These are phyloP conservation scores for Candida glucosophila DNA, from an alignment of 1,139 yeast genomes.

Conservation along the genomic window DNA sequence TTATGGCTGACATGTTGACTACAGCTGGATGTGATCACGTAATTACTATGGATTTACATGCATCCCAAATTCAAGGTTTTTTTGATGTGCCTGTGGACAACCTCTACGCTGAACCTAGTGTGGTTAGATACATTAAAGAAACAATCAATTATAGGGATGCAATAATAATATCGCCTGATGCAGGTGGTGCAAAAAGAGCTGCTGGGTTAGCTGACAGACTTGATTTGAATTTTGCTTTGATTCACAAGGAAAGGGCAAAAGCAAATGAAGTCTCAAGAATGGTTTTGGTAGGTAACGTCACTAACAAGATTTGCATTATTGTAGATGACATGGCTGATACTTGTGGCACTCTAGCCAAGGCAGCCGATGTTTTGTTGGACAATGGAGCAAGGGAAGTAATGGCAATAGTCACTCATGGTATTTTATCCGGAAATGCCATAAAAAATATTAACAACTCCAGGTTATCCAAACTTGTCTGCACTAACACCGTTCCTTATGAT, in stretches of 20 bases:
- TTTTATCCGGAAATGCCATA: slow-evolving; percentile 64
- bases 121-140: slow-evolving; percentile 57
- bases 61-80: slow-evolving; percentile 79
- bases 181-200: slow-evolving; percentile 81
- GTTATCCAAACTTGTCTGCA: slow-evolving; percentile 57
- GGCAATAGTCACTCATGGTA: slow-evolving; percentile 76
- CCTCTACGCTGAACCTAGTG: slow-evolving; percentile 72
- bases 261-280: slow-evolving; percentile 71
- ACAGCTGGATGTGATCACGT: slow-evolving; percentile 81
- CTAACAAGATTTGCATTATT: slow-evolving; percentile 57
- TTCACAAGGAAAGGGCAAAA: slow-evolving; percentile 74
- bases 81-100: slow-evolving; percentile 78
- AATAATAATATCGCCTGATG: slow-evolving; percentile 73
- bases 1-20: slow-evolving; percentile 65
- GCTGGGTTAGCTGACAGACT: slow-evolving; percentile 72
- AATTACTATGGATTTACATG: slow-evolving; percentile 77
- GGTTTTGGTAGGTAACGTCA: slow-evolving; percentile 75
- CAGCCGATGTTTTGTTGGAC: slow-evolving; percentile 54
- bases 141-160: slow-evolving; percentile 38
- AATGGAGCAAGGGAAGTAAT: slow-evolving; percentile 67
- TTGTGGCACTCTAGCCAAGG: slow-evolving; percentile 73
- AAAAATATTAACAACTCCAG: slow-evolving; percentile 51
- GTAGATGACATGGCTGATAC: slow-evolving; percentile 85
- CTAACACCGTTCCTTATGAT: slow-evolving; percentile 67
- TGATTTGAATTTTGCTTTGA: slow-evolving; percentile 70